These are phyloP conservation scores for Raddia guianensis DNA, from an alignment of 176 grass and related monocot genomes.

Conservation along the genomic window DNA sequence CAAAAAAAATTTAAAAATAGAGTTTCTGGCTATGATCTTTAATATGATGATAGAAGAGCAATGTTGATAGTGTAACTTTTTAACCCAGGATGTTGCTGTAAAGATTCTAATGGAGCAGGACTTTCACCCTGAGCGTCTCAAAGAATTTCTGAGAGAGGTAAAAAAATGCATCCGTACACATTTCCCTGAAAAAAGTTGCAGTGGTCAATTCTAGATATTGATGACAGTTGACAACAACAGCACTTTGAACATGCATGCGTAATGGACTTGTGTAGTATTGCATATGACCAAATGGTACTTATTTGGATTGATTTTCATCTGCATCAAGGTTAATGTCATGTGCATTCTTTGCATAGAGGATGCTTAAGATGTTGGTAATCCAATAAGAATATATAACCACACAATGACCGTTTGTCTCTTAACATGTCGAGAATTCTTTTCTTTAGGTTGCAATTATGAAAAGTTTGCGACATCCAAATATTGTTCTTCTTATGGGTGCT, in stretches of 20 bases:
- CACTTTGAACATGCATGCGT: neutral
- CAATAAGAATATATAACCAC: constrained; percentile 5
- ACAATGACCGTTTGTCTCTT: constrained; percentile 24
- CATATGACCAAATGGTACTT: neutral
- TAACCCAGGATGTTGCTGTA: constrained; percentile 81
- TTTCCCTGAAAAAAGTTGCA: neutral
- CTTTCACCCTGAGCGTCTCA: constrained; percentile 64
- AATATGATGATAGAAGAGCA: neutral
- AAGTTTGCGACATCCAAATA: constrained; percentile 91
- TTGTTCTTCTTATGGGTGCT: constrained; percentile 97
- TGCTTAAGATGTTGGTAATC: constrained; percentile 20
- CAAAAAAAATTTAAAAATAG: neutral
- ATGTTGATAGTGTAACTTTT: neutral
- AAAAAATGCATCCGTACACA: neutral
- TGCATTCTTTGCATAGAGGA: constrained; percentile 10
- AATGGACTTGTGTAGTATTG: neutral
- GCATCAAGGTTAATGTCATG: neutral
- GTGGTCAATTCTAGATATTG: neutral
- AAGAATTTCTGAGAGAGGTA: constrained; percentile 91
- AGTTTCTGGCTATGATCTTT: neutral
- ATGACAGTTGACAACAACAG: neutral
- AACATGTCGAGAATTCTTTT: constrained; percentile 12
- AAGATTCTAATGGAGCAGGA: constrained; percentile 93
- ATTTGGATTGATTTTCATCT: neutral
- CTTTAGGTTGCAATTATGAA: constrained; percentile 89